Evolutionary conservation across 768 basidiomycete genomes (phyloP).

Genomic region (Chalciporus pseudorubinellus): DNA sequence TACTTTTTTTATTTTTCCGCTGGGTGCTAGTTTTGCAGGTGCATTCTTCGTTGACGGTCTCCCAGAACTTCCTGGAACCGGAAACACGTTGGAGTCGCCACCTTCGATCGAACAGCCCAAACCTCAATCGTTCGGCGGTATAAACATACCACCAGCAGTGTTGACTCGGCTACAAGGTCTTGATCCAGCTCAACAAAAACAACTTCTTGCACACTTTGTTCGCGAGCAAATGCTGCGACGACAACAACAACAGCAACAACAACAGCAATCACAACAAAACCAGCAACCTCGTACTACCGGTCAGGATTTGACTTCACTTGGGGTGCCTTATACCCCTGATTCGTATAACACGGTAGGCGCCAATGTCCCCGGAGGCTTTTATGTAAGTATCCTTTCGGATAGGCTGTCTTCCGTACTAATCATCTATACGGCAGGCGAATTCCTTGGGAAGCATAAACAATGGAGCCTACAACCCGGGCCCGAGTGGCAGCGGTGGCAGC

Average conservation of each 20-base stretch:
- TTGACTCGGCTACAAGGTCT: conserved; percentile 22
- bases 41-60: conserved; percentile 55
- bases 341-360: conserved; percentile 3
- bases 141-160: conserved; percentile 11
- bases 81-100: conserved; percentile 14
- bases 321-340: conserved; percentile 7
- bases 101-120: conserved; percentile 8
- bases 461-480: conserved; percentile 24
- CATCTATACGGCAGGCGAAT: conserved; percentile 12
- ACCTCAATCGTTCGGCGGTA: not conserved
- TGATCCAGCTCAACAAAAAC: conserved; percentile 23
- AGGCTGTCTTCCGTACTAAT: not conserved
- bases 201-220: conserved; percentile 15
- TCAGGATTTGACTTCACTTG: conserved; percentile 17
- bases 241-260: conserved; percentile 22
- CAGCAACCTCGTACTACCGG: conserved; percentile 16
- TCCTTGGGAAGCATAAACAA: conserved; percentile 3
- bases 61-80: conserved; percentile 37
- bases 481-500: conserved; percentile 2
- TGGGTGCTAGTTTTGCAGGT: conserved; percentile 37
- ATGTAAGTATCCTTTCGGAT: conserved; percentile 10
- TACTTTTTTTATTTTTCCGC: conserved; percentile 50
- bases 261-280: conserved; percentile 25
- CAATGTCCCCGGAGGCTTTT: conserved; percentile 16
- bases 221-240: conserved; percentile 12